Evolutionary conservation across 257 asterid species (phyloP).

Genomic region (Scutellaria minor): DNA sequence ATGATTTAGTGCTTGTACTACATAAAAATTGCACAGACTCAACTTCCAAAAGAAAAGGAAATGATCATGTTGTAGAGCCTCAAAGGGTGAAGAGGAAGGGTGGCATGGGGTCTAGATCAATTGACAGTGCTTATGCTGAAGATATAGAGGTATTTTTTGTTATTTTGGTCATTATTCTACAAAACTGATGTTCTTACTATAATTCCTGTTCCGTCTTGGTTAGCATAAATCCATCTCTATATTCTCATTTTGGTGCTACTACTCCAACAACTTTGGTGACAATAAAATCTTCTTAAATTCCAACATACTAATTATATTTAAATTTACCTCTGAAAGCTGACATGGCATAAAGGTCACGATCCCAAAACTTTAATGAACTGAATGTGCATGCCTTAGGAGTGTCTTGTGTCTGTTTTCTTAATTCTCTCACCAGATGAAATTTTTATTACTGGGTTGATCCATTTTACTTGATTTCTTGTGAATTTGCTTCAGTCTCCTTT

Average conservation of each 20-base stretch:
- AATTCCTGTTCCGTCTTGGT: slow-evolving; percentile 7
- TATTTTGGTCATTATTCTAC: slow-evolving; percentile 4
- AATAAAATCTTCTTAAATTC: neutral
- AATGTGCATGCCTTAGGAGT: too few species aligned
- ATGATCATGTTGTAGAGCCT: slow-evolving; percentile 46
- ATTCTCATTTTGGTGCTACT: slow-evolving; percentile 6
- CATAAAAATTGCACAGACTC: slow-evolving; percentile 40
- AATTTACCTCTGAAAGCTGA: too few species aligned
- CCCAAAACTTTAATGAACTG: too few species aligned
- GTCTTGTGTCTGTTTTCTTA: too few species aligned
- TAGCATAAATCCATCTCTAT: slow-evolving; percentile 3
- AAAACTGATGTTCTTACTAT: slow-evolving; percentile 7
- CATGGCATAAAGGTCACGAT: too few species aligned
- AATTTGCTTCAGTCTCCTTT: too few species aligned
- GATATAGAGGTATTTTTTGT: slow-evolving; percentile 41
- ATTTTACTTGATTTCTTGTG: too few species aligned
- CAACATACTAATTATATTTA: too few species aligned
- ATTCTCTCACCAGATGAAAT: too few species aligned
- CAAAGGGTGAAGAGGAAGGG: slow-evolving; percentile 53
- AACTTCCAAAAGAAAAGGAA: slow-evolving; percentile 57
- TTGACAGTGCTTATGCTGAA: slow-evolving; percentile 33
- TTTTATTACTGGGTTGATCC: too few species aligned
- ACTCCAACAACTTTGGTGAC: slow-evolving; percentile 10
- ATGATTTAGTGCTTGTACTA: slow-evolving; percentile 20
- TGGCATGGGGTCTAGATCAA: slow-evolving; percentile 33